phyloP scores from a whole-genome alignment of 257 asterid species.

The Avicennia marina region DNA sequence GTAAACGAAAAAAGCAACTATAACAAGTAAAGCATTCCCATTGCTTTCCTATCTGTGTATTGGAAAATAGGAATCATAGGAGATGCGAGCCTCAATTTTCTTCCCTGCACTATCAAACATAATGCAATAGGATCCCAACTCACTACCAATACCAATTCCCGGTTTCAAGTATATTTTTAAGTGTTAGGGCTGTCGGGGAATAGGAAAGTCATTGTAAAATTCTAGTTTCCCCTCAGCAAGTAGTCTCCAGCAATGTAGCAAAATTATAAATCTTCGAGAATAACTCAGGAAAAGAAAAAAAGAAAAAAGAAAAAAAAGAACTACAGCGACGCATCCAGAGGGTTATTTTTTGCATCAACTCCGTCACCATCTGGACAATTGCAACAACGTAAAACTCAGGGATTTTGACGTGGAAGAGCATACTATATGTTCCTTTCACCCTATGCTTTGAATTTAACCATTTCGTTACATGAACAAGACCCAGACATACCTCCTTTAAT shows the following conservation, averaged over 20 bases:
- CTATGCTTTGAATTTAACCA: not conserved
- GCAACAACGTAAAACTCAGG: slow-evolving; percentile 6
- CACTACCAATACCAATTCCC: not conserved
- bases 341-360: not conserved
- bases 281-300: too few relatives aligned
- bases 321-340: too few relatives aligned
- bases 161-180: not conserved
- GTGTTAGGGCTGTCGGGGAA: not conserved
- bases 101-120: too few relatives aligned
- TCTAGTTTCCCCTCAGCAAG: not conserved
- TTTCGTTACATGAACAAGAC: not conserved
- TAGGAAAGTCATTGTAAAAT: not conserved
- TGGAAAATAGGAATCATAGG: too few relatives aligned
- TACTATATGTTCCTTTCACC: not conserved
- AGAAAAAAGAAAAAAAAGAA: too few relatives aligned
- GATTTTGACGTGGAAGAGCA: not conserved
- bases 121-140: not conserved
- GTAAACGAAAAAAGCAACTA: not conserved
- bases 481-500: not conserved
- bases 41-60: not conserved
- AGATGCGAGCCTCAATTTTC: too few relatives aligned
- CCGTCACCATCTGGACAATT: not conserved
- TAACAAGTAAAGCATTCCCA: not conserved
- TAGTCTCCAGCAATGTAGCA: not conserved
- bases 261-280: not conserved